Base-by-base conservation (phyloP, 139 green algal genomes). In the Desmodesmus armatus region DNA sequence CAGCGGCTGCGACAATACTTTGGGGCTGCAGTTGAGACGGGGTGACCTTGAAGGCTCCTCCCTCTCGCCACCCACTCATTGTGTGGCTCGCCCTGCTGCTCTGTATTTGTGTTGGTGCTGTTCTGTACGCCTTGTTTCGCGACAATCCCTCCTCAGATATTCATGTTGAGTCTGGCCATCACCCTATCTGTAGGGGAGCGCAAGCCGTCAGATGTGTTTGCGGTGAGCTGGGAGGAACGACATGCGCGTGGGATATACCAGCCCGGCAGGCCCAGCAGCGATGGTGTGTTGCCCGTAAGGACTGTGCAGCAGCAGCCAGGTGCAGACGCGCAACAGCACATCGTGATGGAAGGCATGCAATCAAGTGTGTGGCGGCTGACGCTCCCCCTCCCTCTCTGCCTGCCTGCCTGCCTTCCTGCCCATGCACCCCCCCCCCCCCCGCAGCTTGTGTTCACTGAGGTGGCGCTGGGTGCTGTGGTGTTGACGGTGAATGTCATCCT, bases 401-500 rank as follows among this genome's bases (percentile, higher is more conserved):
- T 55, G 13, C 47, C 47, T 55, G 47, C 47, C 47, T 55, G 62
- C 62, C 62, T 39, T n/a, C n/a, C 65, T 44, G 65, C 65, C 15
- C 13, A n/a, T 21, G 5, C 9, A 23, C 5, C 43, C n/a, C 33
- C 2, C 5, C 15, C 62, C 40, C 23, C 63, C 69, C 44, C 63
- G 43, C 93, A 98, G 95, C 86, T 98, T 58, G 96, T 99, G 53
- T 99, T 99, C 88, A 93, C 90, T 15, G 90, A 97, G 62, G 86
- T 98, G 53, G 94, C 92, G 0, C 78, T 96, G 19, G 97, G 97
- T 6, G 96, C 96, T n/a, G 81, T 98, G 27, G 89, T 99, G 13
- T 92, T 99, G 27, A 99, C 97, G 2, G 83, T 96, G 55, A 99
- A 99, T 83, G 96, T 98, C 17, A 92, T 98, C 55, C 92, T 99